Percentiles rank a stretch among this genome's conserved stretches.
Evolutionary conservation across 345 rosid species (phyloP).

Genomic region (Eucalyptus decipiens): DNA sequence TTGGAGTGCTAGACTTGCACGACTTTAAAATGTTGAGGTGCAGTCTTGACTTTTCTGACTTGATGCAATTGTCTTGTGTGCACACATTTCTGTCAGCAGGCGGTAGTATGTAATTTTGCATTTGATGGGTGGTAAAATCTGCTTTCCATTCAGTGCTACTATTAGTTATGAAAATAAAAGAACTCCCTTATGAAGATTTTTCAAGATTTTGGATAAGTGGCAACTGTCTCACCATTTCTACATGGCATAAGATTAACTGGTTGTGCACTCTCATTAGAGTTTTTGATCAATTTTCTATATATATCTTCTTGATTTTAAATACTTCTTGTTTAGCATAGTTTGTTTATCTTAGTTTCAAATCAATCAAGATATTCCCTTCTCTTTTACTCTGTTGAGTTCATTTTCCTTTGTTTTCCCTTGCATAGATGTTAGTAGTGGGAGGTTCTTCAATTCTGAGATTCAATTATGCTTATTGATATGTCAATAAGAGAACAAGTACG

Average conservation of each 20-base stretch:
- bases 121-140: not conserved
- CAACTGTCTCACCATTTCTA: not conserved
- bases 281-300: not conserved
- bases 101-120: not conserved
- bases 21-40: not conserved
- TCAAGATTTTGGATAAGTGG: not conserved
- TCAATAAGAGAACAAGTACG: not conserved
- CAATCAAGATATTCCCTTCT: not conserved
- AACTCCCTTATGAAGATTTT: not conserved
- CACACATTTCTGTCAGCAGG: not conserved
- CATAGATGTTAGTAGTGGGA: not conserved
- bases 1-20: not conserved
- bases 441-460: not conserved
- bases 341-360: not conserved
- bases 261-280: not conserved
- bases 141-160: not conserved
- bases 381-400: not conserved
- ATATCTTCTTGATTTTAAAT: not conserved
- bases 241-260: not conserved
- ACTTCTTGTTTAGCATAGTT: not conserved
- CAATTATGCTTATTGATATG: not conserved
- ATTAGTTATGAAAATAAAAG: not conserved
- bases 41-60: not conserved
- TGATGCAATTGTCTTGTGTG: not conserved
- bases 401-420: not conserved